These are phyloP conservation scores for Cercophora scortea DNA, from an alignment of 495 filamentous ascomycete species.

Conservation along the genomic window DNA sequence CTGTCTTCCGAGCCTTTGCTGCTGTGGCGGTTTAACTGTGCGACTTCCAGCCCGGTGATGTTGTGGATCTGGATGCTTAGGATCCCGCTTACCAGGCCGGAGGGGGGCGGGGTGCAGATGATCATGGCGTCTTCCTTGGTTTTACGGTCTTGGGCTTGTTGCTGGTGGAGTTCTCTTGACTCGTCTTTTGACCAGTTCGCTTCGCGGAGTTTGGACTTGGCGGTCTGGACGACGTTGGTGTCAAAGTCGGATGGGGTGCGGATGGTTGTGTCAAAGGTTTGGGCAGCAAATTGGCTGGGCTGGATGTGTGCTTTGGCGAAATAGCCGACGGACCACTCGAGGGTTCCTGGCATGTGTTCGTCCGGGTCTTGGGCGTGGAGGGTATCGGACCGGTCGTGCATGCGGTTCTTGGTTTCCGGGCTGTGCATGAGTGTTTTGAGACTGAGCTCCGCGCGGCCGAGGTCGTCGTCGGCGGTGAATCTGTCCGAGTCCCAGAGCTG, in stretches of 20 bases:
- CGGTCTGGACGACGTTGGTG: conserved; percentile 40
- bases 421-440: conserved; percentile 56
- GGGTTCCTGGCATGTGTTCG: conserved; percentile 61
- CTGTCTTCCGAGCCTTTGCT: conserved; percentile 33
- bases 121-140: conserved; percentile 44
- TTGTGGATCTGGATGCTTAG: conserved; percentile 66
- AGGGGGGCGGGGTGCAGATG: conserved; percentile 49
- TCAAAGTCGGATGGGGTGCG: conserved; percentile 45
- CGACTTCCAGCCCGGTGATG: conserved; percentile 59
- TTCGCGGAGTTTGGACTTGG: conserved; percentile 54
- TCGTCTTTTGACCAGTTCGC: conserved; percentile 39
- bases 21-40: conserved; percentile 36
- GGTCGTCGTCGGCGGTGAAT: conserved; percentile 62
- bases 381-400: conserved; percentile 50
- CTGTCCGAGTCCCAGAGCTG: conserved; percentile 69
- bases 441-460: conserved; percentile 59
- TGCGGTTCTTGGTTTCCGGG: conserved; percentile 41
- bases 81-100: conserved; percentile 52
- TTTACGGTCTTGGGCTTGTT: conserved; percentile 55
- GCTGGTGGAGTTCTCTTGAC: conserved; percentile 49
- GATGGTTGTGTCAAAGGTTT: conserved; percentile 45
- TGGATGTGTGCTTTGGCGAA: conserved; percentile 56
- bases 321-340: conserved; percentile 65
- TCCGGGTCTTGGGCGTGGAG: conserved; percentile 51
- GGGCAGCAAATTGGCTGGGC: conserved; percentile 42